Base-by-base conservation (phyloP, 1,139 yeast genomes). In the Magnusiomyces clavatus region DNA sequence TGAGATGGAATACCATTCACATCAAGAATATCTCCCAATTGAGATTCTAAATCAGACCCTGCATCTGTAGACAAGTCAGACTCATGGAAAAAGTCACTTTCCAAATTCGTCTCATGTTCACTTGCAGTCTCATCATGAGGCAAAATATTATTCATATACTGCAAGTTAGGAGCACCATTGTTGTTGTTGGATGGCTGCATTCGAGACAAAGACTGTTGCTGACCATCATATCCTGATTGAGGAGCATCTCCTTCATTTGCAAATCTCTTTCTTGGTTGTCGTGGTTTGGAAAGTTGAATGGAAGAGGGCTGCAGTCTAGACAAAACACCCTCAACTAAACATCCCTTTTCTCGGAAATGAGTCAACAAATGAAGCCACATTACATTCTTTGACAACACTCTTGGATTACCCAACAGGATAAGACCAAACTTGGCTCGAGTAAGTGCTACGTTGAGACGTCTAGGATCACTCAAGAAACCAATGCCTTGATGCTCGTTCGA, bases 351-450 rank as follows among this genome's bases (percentile, higher is more conserved):
- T 67, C 95, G 76, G 70, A 80, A 89, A 66, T 87, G 95, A 47
- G 81, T 70, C 58, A 90, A 72, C 57, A 90, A 70, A 58, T 82
- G 85, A 60, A 82, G 83, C 97, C 97, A 90, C 57, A 90, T 70
- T 16, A 75, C 68, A 65, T 87, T 86, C 55, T 79, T 77, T 47
- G 87, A 77, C 59, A 90, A 73, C 0, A 94, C 82, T 55, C 84
- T 73, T 4, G 96, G 95, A 62, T 89, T 89, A 54, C 97, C 97
- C 51, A 90, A 72, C 35, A 89, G 78, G 13, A 86, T 77, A 58
- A 89, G 69, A 6, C 97, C 97, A 64, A 80, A 89, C 65, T 83
- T 86, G 38, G 96, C 96, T 68, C 97, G 80, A 1, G 97, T 89
- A 52, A 90, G 72, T 1, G 96, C 97, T 50, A 90, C 97, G 66